A percentile compares a stretch with the other conserved stretches of the same genome.
phyloP scores from a whole-genome alignment of 441 rosid species.

The Eutrema salsugineum region DNA sequence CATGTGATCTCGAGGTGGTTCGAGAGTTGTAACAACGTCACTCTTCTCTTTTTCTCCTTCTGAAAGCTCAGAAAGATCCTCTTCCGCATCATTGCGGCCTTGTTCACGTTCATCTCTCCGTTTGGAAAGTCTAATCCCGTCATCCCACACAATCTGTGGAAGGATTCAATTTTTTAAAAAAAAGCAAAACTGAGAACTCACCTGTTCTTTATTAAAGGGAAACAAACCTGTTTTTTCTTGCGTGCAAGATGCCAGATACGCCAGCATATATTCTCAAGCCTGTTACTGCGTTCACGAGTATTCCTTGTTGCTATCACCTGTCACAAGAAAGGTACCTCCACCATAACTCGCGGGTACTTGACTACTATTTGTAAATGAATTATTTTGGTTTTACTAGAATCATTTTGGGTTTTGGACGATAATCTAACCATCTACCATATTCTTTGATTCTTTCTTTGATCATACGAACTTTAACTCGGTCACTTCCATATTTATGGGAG shows the following conservation, averaged over 20 bases:
- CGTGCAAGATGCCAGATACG: slow-evolving; percentile 98
- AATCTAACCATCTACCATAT: not conserved
- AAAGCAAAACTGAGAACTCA: not conserved
- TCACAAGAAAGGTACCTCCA: slow-evolving; percentile 20
- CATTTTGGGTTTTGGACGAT: not conserved
- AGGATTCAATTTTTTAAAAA: not conserved
- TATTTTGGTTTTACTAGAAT: not conserved
- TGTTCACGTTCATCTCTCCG: slow-evolving; percentile 68
- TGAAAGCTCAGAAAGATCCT: slow-evolving; percentile 86
- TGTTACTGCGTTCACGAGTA: slow-evolving; percentile 79
- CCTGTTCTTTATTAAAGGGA: not conserved
- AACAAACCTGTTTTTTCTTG: slow-evolving; percentile 82
- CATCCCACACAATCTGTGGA: slow-evolving; percentile 73
- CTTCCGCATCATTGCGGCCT: slow-evolving; percentile 75
- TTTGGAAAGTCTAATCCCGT: slow-evolving; percentile 59
- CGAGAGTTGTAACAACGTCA: slow-evolving; percentile 52
- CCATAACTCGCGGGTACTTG: slow-evolving; percentile 20
- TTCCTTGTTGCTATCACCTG: slow-evolving; percentile 77
- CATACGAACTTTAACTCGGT: not conserved
- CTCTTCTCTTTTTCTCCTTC: slow-evolving; percentile 86
- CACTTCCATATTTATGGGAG: not conserved
- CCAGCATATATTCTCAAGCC: slow-evolving; percentile 99
- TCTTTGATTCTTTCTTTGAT: not conserved
- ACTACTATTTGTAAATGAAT: not conserved
- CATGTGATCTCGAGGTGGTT: slow-evolving; percentile 59